phyloP scores from a whole-genome alignment of 345 rosid species.

The Mercurialis annua region DNA sequence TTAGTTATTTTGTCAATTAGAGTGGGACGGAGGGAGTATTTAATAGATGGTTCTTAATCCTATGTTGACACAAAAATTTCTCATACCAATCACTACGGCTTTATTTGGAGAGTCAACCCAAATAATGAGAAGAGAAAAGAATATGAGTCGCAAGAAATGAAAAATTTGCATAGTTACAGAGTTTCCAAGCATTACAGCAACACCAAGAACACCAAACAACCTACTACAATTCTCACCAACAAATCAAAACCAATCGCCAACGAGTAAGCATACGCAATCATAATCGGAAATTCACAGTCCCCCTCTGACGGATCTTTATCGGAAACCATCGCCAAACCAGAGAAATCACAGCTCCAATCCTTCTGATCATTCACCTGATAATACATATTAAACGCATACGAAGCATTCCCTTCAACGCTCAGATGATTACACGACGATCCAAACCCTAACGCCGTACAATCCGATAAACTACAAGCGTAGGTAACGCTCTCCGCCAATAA shows the following conservation, averaged over 20 bases:
- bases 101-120: too few relatives aligned
- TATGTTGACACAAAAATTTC: too few relatives aligned
- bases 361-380: slow-evolving; percentile 61
- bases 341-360: slow-evolving; percentile 68
- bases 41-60: too few relatives aligned
- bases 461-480: slow-evolving; percentile 68
- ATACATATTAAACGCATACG: slow-evolving; percentile 81
- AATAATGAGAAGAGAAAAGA: too few relatives aligned
- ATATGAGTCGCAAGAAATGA: too few relatives aligned
- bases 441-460: slow-evolving; percentile 70
- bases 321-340: slow-evolving; percentile 50
- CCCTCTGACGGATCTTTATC: slow-evolving; percentile 60
- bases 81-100: too few relatives aligned
- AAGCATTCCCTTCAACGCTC: slow-evolving; percentile 57
- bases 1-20: too few relatives aligned
- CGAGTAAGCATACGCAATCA: slow-evolving; percentile 44
- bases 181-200: slow-evolving; percentile 5
- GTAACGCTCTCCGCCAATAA: slow-evolving; percentile 48
- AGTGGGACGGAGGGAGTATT: too few relatives aligned
- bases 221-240: slow-evolving; percentile 11
- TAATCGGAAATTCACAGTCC: slow-evolving; percentile 58
- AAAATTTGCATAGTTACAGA: too few relatives aligned
- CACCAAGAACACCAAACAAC: slow-evolving; percentile 22
- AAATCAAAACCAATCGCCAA: slow-evolving; percentile 8
- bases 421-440: slow-evolving; percentile 74